Evolutionary conservation across 768 basidiomycete genomes (phyloP).

Genomic region (Pleurotus tuoliensis): DNA sequence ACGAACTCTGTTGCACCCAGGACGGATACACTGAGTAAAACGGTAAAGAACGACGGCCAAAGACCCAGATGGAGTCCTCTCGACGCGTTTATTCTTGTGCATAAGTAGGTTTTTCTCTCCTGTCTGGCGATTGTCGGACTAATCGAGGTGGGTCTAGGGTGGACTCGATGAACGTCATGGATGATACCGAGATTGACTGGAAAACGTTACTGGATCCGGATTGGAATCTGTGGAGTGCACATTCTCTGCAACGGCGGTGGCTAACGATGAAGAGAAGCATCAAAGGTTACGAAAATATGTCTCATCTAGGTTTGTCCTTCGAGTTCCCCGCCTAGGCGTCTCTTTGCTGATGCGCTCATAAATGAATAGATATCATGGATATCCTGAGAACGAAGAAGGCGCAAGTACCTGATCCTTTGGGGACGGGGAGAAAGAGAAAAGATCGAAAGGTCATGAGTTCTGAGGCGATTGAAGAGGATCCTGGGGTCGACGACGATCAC

Average conservation of each 20-base stretch:
- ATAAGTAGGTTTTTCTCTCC: constrained; percentile 54
- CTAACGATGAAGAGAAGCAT: constrained; percentile 72
- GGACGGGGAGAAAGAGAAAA: constrained; percentile 29
- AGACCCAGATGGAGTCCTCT: constrained; percentile 71
- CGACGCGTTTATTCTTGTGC: constrained; percentile 78
- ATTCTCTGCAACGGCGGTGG: constrained; percentile 77
- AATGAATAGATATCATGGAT: constrained; percentile 68
- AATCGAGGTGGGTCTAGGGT: constrained; percentile 41
- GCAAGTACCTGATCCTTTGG: constrained; percentile 37
- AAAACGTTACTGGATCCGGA: constrained; percentile 66
- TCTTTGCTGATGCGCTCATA: constrained; percentile 7
- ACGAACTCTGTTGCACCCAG: constrained; percentile 26
- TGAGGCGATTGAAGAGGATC: constrained; percentile 37
- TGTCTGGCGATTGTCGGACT: not conserved
- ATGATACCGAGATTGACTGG: constrained; percentile 87
- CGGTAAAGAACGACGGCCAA: constrained; percentile 66
- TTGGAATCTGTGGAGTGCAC: constrained; percentile 86
- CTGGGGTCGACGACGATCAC: not conserved
- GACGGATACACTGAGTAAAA: constrained; percentile 74
- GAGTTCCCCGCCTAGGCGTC: not conserved
- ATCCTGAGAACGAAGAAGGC: constrained; percentile 74
- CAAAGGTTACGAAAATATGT: constrained; percentile 78
- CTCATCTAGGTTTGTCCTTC: constrained; percentile 56
- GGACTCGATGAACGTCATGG: constrained; percentile 66
- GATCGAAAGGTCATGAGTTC: constrained; percentile 54